Evolutionary conservation across 2,329 filamentous ascomycete species (phyloP).

Genomic region (Pseudopyrenochaeta lycopersici): DNA sequence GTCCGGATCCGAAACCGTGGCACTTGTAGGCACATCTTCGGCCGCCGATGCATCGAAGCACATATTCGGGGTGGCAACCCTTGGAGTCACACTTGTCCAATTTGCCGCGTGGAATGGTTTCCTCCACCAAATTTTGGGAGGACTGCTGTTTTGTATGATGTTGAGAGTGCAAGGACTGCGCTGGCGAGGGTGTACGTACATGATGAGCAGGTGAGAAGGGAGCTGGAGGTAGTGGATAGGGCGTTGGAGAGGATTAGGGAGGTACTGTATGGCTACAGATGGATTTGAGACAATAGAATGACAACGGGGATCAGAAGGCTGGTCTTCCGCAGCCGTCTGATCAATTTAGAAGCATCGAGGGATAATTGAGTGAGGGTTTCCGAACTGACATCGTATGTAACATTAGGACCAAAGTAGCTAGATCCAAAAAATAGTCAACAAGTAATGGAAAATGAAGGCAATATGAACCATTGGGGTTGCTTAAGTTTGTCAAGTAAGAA

Average conservation of each 20-base stretch:
- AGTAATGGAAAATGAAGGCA: too few relatives aligned
- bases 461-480: too few relatives aligned
- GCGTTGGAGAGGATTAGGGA: conserved; percentile 19
- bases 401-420: too few relatives aligned
- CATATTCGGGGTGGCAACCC: conserved; percentile 27
- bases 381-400: too few relatives aligned
- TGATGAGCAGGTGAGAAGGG: conserved; percentile 10
- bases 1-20: conserved; percentile 18
- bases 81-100: conserved; percentile 32
- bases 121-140: conserved; percentile 19
- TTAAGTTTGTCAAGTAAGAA: too few relatives aligned
- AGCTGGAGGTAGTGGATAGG: conserved; percentile 17
- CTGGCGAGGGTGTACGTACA: conserved; percentile 12
- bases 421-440: too few relatives aligned
- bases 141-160: conserved; percentile 6
- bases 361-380: too few relatives aligned
- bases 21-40: conserved; percentile 27
- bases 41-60: conserved; percentile 26
- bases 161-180: conserved; percentile 14
- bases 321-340: too few relatives aligned
- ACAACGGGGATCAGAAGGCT: too few relatives aligned
- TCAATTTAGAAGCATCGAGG: too few relatives aligned
- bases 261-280: conserved; percentile 15
- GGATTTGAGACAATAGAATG: conserved; percentile 13
- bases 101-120: conserved; percentile 30